Percentiles rank a stretch among this genome's conserved stretches.
phyloP scores from a whole-genome alignment of 2,329 filamentous ascomycete genomes.

The Boeremia exigua region DNA sequence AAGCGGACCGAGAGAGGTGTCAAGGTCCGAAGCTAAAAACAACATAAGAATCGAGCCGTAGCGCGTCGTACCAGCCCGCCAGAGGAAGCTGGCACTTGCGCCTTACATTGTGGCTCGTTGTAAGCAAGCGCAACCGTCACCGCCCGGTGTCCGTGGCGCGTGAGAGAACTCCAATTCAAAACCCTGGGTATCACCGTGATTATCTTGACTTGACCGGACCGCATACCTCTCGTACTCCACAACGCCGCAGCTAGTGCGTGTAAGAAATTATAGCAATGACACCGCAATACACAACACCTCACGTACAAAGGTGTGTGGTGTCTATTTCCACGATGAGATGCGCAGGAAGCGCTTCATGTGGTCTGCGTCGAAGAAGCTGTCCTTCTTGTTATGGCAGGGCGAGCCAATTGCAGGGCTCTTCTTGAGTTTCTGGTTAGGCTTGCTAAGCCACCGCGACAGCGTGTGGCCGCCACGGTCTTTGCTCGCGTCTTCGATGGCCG shows the following conservation, averaged over 20 bases:
- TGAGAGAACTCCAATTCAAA: slow-evolving; percentile 19
- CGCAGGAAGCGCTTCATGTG: slow-evolving; percentile 47
- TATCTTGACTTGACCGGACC: slow-evolving; percentile 19
- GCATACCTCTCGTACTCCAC: slow-evolving; percentile 17
- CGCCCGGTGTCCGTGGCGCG: slow-evolving; percentile 10
- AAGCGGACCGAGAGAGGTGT: slow-evolving; percentile 1
- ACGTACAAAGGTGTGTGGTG: neutral
- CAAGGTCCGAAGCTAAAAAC: slow-evolving; percentile 4
- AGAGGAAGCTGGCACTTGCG: slow-evolving; percentile 38
- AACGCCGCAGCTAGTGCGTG: slow-evolving; percentile 17
- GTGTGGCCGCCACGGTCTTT: slow-evolving; percentile 31
- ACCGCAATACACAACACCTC: neutral
- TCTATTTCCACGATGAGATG: slow-evolving; percentile 42
- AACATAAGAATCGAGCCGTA: slow-evolving; percentile 6
- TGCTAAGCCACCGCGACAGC: slow-evolving; percentile 43
- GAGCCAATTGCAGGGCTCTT: slow-evolving; percentile 19
- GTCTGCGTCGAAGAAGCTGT: slow-evolving; percentile 45
- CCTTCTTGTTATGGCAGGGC: slow-evolving; percentile 29
- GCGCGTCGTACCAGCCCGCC: slow-evolving; percentile 12
- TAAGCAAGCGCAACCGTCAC: slow-evolving; percentile 19
- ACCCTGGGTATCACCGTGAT: slow-evolving; percentile 21
- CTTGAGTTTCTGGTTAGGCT: slow-evolving; percentile 28
- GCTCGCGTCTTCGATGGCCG: slow-evolving; percentile 32
- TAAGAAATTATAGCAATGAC: slow-evolving; percentile 11
- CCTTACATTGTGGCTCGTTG: slow-evolving; percentile 10